Conservation (phyloP, 2,329 filamentous ascomycete species). For the Pleomassaria siparia region DNA sequence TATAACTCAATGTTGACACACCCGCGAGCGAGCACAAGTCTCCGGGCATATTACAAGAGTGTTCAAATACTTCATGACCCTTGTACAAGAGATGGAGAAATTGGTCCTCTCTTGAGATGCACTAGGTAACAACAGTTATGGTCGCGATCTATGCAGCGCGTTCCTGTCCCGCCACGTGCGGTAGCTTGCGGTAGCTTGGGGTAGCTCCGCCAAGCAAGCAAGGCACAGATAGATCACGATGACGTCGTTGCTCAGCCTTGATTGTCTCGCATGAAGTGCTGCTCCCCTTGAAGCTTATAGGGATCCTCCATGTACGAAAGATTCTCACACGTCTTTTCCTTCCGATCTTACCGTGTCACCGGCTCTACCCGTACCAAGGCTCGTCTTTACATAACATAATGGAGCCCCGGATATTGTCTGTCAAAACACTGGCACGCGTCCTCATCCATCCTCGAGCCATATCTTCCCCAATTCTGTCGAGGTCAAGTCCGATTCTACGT, state of each 20-base stretch:
- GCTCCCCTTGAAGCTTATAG: neutral
- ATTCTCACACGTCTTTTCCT: neutral
- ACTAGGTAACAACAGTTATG: too few species aligned
- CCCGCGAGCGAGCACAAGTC: too few species aligned
- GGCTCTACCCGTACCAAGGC: neutral
- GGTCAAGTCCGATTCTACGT: neutral
- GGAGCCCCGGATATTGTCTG: slow-evolving; percentile 34
- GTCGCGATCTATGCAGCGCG: too few species aligned
- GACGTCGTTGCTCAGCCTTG: slow-evolving; percentile 6
- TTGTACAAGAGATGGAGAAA: too few species aligned
- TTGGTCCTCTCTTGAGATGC: too few species aligned
- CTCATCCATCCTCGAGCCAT: slow-evolving; percentile 15
- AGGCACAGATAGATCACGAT: neutral
- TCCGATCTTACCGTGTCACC: slow-evolving; percentile 2
- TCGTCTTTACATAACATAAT: slow-evolving; percentile 21
- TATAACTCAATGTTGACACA: too few species aligned
- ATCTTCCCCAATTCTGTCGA: slow-evolving; percentile 10
- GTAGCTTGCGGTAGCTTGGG: neutral
- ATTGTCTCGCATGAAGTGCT: slow-evolving; percentile 1
- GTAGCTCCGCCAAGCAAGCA: neutral
- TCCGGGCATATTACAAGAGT: too few species aligned
- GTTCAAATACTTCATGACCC: too few species aligned
- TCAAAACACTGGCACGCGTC: slow-evolving; percentile 22
- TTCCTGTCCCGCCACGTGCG: neutral
- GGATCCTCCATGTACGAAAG: neutral